Percentiles rank a stretch among this genome's conserved stretches.
Conservation (phyloP, 768 basidiomycete genomes). For the Leccinum subgranulosum region DNA sequence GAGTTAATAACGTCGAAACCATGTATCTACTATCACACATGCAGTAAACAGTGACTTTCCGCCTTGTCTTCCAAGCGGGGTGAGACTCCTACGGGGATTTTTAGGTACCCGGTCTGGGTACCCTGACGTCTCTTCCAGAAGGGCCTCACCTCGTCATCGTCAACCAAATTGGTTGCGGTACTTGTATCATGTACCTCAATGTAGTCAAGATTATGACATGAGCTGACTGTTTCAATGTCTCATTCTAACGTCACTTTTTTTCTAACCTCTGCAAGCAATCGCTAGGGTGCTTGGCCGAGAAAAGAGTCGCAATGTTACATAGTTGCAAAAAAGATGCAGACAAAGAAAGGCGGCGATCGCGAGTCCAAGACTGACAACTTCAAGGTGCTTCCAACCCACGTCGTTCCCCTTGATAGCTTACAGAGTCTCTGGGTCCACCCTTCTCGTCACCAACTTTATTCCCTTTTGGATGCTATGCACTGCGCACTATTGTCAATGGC, state of each 20-base stretch:
- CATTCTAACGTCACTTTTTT: neutral
- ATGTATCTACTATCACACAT: constrained; percentile 29
- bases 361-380: neutral
- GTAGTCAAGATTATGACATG: constrained; percentile 1
- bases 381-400: neutral
- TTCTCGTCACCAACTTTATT: neutral
- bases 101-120: constrained; percentile 1
- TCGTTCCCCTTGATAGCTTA: neutral
- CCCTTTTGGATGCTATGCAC: neutral
- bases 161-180: constrained; percentile 1
- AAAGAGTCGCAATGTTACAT: neutral
- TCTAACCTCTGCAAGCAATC: neutral
- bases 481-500: neutral
- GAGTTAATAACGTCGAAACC: constrained; percentile 26
- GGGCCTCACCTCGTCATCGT: neutral
- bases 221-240: neutral
- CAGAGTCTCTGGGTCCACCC: neutral
- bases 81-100: neutral
- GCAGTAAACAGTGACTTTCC: constrained; percentile 8
- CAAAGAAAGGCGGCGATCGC: neutral
- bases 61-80: neutral
- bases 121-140: neutral
- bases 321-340: neutral
- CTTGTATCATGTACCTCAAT: neutral
- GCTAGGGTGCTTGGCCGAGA: neutral